Evolutionary conservation across 768 basidiomycete species (phyloP).

Genomic region (Lentinula edodes): DNA sequence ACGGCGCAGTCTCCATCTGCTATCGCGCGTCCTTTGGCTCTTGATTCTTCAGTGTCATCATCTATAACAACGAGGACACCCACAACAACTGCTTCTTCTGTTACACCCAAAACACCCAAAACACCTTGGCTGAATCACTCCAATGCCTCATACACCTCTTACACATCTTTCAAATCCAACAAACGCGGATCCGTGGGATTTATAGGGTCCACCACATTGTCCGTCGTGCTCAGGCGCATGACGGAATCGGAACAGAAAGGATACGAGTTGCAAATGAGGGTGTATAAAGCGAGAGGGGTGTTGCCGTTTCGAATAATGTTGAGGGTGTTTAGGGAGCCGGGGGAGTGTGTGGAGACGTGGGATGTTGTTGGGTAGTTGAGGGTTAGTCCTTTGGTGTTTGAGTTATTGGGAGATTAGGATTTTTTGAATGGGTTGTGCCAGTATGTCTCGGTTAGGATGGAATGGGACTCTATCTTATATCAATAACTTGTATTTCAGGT

Average conservation of each 20-base stretch:
- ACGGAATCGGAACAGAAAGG: constrained; percentile 53
- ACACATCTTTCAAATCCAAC: not conserved
- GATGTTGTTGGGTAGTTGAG: not conserved
- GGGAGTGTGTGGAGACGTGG: constrained; percentile 60
- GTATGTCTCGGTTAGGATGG: not conserved
- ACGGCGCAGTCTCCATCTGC: not conserved
- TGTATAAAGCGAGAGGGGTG: constrained; percentile 54
- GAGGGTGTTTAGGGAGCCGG: constrained; percentile 62
- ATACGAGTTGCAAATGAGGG: constrained; percentile 54
- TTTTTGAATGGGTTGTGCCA: not conserved
- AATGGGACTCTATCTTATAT: not conserved
- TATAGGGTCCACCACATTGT: constrained; percentile 1
- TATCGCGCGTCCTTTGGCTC: not conserved
- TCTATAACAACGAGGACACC: constrained; percentile 9
- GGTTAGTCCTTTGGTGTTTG: too few species aligned
- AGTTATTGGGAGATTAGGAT: too few species aligned
- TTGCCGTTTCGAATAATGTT: constrained; percentile 54
- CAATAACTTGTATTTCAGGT: not conserved
- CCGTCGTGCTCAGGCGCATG: not conserved
- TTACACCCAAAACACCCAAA: not conserved
- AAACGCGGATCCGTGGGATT: not conserved
- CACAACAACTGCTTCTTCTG: constrained; percentile 2
- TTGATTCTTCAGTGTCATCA: not conserved
- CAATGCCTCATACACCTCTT: not conserved
- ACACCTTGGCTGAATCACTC: constrained; percentile 16